phyloP scores from a whole-genome alignment of 164 flowering plant species.

The Aristolochia contorta region DNA sequence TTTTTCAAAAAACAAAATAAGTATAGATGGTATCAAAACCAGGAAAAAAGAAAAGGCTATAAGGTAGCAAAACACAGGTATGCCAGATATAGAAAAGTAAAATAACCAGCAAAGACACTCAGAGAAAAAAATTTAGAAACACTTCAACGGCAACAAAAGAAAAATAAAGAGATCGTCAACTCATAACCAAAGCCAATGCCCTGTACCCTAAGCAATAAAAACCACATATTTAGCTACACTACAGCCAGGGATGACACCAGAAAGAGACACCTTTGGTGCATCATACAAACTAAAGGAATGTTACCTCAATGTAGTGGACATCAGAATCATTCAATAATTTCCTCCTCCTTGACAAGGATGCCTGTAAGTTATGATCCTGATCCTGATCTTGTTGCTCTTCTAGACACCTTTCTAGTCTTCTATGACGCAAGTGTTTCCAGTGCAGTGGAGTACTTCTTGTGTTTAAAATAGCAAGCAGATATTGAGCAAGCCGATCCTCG shows the following conservation, averaged over 20 bases:
- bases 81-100: too few species aligned
- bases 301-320: slow-evolving; percentile 57
- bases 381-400: slow-evolving; percentile 25
- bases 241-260: too few species aligned
- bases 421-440: slow-evolving; percentile 47
- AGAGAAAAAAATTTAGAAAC: too few species aligned
- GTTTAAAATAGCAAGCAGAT: slow-evolving; percentile 70
- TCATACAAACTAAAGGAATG: not conserved
- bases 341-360: slow-evolving; percentile 40
- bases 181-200: not conserved
- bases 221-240: too few species aligned
- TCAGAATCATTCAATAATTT: slow-evolving; percentile 33
- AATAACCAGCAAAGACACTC: too few species aligned
- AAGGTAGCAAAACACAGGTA: too few species aligned
- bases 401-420: slow-evolving; percentile 29
- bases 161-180: too few species aligned
- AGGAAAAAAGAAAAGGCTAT: too few species aligned
- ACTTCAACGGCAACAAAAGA: too few species aligned
- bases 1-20: too few species aligned
- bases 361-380: slow-evolving; percentile 28
- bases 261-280: too few species aligned
- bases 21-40: too few species aligned
- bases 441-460: slow-evolving; percentile 81
- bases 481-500: slow-evolving; percentile 89
- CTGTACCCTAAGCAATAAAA: not conserved